A percentile compares a stretch with the other conserved stretches of the same genome.
phyloP scores from a whole-genome alignment of 2,329 filamentous ascomycete species.

The Trichoderma atroviride region DNA sequence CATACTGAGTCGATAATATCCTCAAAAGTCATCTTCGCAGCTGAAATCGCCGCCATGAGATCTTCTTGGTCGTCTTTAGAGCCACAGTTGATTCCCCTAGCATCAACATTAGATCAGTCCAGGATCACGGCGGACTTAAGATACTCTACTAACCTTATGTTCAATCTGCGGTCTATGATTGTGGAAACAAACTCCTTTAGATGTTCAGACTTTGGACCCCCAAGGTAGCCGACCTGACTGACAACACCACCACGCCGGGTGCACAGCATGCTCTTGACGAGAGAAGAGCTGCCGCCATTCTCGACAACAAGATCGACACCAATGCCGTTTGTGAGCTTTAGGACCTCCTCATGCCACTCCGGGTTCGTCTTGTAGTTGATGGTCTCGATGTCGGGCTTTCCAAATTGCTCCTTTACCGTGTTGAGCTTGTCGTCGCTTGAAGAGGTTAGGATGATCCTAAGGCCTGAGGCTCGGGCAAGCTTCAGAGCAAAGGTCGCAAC shows the following conservation, averaged over 20 bases:
- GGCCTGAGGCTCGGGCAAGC: constrained; percentile 54
- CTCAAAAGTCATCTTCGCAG: no score
- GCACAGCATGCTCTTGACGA: constrained; percentile 15
- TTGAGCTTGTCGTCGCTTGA: constrained; percentile 54
- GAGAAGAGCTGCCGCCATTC: constrained; percentile 5
- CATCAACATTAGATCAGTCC: no score
- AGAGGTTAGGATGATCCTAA: constrained; percentile 54
- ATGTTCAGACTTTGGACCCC: no score
- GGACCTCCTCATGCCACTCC: constrained; percentile 50
- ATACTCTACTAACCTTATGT: no score
- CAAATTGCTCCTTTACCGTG: constrained; percentile 38
- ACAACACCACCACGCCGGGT: constrained; percentile 4
- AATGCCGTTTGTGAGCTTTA: constrained; percentile 45
- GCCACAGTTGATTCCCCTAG: no score
- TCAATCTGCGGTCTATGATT: no score
- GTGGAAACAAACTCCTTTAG: no score
- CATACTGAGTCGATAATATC: no score
- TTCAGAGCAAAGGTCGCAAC: constrained; percentile 45
- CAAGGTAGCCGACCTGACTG: constrained; percentile 19
- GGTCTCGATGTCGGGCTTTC: constrained; percentile 31
- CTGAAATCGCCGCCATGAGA: no score
- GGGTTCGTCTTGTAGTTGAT: constrained; percentile 54
- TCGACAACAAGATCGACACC: constrained; percentile 54
- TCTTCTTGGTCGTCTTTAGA: no score
- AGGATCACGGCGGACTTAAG: no score